phyloP scores from a whole-genome alignment of 2,329 filamentous ascomycete genomes.

The Pseudocercospora vitis region DNA sequence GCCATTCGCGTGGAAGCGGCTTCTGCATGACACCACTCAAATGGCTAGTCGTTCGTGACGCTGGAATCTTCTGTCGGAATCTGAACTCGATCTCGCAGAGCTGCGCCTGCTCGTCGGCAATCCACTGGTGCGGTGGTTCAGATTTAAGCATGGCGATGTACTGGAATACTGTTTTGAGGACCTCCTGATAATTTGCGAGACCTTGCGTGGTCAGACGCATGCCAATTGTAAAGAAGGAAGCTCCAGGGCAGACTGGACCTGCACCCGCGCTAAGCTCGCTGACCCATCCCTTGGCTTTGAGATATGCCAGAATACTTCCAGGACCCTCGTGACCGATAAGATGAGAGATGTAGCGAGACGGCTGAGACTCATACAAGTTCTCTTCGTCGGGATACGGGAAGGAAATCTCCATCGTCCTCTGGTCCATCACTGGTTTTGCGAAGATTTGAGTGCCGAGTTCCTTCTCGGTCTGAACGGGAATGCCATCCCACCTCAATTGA shows the following conservation, averaged over 20 bases:
- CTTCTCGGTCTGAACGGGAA: conserved; percentile 59
- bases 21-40: conserved; percentile 89
- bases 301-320: conserved; percentile 84
- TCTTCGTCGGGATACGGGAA: conserved; percentile 89
- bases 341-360: conserved; percentile 82
- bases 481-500: conserved; percentile 65
- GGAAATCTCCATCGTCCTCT: conserved; percentile 72
- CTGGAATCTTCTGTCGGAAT: conserved; percentile 89
- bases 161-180: conserved; percentile 82
- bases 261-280: conserved; percentile 78
- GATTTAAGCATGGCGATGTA: conserved; percentile 87
- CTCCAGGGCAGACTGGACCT: conserved; percentile 74
- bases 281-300: conserved; percentile 88
- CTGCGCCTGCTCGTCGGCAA: conserved; percentile 86
- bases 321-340: conserved; percentile 90
- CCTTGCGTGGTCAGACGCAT: conserved; percentile 83
- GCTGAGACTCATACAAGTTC: conserved; percentile 73
- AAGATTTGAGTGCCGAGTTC: conserved; percentile 72
- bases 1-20: conserved; percentile 78
- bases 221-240: conserved; percentile 75
- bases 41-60: conserved; percentile 83
- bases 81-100: conserved; percentile 93
- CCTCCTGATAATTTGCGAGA: conserved; percentile 75
- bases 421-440: conserved; percentile 89
- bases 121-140: conserved; percentile 81